These are phyloP conservation scores for Camillea tinctor DNA, from an alignment of 2,329 filamentous ascomycete genomes.

Conservation along the genomic window DNA sequence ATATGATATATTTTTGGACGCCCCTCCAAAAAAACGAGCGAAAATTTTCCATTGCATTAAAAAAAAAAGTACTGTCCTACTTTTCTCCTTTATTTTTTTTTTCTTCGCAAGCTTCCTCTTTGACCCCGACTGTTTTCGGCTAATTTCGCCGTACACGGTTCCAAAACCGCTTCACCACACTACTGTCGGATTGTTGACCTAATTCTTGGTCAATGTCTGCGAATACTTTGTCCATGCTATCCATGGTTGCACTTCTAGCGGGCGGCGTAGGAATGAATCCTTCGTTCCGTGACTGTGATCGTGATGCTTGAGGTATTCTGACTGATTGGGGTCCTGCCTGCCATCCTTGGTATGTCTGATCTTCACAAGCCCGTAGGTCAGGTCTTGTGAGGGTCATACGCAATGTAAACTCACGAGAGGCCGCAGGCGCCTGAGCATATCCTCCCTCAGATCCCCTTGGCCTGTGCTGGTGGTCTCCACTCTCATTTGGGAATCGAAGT, in stretches of 20 bases:
- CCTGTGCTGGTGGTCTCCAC: slow-evolving; percentile 25
- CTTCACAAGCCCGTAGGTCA: slow-evolving; percentile 75
- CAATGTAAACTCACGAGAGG: slow-evolving; percentile 86
- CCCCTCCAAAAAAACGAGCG: background rate
- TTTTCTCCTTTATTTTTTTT: background rate
- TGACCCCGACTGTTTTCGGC: background rate
- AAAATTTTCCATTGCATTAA: background rate
- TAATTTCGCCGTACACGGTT: slow-evolving; percentile 53
- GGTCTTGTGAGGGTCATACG: slow-evolving; percentile 93
- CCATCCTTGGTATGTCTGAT: slow-evolving; percentile 67
- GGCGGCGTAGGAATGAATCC: slow-evolving; percentile 30
- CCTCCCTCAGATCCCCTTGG: slow-evolving; percentile 41
- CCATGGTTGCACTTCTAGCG: slow-evolving; percentile 41
- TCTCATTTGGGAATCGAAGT: slow-evolving; percentile 25
- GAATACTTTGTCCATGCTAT: slow-evolving; percentile 54
- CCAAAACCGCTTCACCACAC: slow-evolving; percentile 64
- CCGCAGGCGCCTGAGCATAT: slow-evolving; percentile 51
- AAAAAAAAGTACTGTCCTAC: too few species aligned
- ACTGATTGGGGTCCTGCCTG: slow-evolving; percentile 41
- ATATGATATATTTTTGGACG: background rate
- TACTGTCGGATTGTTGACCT: slow-evolving; percentile 46
- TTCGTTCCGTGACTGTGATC: slow-evolving; percentile 33
- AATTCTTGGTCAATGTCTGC: slow-evolving; percentile 52
- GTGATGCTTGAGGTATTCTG: slow-evolving; percentile 28
- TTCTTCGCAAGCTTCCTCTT: background rate